These are phyloP conservation scores for Prinsepia uniflora DNA, from an alignment of 306 rosid genomes.

Conservation along the genomic window DNA sequence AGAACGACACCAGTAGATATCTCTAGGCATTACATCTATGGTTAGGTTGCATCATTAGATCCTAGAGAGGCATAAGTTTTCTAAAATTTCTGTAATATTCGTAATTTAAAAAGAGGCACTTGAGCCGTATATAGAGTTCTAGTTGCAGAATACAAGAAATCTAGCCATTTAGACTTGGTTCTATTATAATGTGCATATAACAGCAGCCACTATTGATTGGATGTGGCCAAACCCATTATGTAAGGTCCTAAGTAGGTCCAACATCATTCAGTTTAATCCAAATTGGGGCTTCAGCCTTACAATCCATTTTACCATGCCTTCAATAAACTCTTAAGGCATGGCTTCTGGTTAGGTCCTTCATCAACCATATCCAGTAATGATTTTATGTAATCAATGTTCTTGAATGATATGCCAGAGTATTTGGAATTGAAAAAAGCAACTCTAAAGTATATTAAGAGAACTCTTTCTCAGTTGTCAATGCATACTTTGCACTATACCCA, in stretches of 20 bases:
- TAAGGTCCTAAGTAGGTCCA: background rate
- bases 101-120: no score
- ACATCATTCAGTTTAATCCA: background rate
- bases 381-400: background rate
- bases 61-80: no score
- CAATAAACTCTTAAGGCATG: background rate
- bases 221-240: background rate
- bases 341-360: background rate
- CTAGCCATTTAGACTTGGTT: background rate
- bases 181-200: background rate
- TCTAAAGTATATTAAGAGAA: background rate
- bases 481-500: background rate
- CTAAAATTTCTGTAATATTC: no score
- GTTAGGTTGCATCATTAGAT: no score
- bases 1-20: no score
- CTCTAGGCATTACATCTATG: no score
- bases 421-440: background rate
- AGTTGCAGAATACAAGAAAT: background rate
- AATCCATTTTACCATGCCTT: background rate
- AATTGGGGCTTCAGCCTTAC: background rate
- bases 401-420: background rate
- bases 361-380: background rate
- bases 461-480: background rate
- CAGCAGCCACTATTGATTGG: background rate
- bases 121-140: background rate